Conservation (phyloP, 2,329 filamentous ascomycete genomes). For the Colletotrichum chlorophyti region DNA sequence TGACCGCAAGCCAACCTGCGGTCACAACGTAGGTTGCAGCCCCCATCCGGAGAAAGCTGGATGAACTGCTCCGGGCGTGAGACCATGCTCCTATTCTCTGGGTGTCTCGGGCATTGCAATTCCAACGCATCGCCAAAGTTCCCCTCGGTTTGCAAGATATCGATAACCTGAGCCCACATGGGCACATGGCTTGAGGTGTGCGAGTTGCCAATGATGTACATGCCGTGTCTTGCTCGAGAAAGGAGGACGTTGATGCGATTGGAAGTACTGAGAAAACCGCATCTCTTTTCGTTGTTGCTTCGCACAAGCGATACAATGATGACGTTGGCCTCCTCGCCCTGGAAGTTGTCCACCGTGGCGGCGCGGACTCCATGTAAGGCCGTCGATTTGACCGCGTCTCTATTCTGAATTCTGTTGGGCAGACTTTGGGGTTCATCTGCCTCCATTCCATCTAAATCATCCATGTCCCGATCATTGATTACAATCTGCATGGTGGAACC, state of each 20-base stretch:
- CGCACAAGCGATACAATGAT: conserved; percentile 75
- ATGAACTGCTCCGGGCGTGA: conserved; percentile 64
- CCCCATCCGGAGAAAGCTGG: conserved; percentile 65
- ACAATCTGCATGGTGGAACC: conserved; percentile 62
- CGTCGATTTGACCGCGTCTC: conserved; percentile 33
- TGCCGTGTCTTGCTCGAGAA: conserved; percentile 70
- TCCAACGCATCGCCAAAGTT: conserved; percentile 59
- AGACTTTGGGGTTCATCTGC: conserved; percentile 29
- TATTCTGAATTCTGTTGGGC: conserved; percentile 14
- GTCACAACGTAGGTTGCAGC: conserved; percentile 61
- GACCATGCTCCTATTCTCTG: conserved; percentile 55
- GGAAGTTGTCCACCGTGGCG: conserved; percentile 78
- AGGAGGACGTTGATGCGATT: conserved; percentile 76
- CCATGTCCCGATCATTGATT: conserved; percentile 67
- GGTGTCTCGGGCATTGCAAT: conserved; percentile 68
- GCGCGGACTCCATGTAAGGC: conserved; percentile 58
- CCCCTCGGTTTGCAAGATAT: conserved; percentile 51
- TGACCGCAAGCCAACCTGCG: conserved; percentile 56
- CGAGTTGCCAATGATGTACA: conserved; percentile 75
- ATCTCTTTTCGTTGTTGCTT: conserved; percentile 64
- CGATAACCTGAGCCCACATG: conserved; percentile 70
- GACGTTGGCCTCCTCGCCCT: conserved; percentile 78
- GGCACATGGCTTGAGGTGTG: conserved; percentile 60
- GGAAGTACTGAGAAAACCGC: conserved; percentile 70
- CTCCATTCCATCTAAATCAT: conserved; percentile 53